Conservation (phyloP, 352 stramenopile genomes). For the Pythium brassicae region DNA sequence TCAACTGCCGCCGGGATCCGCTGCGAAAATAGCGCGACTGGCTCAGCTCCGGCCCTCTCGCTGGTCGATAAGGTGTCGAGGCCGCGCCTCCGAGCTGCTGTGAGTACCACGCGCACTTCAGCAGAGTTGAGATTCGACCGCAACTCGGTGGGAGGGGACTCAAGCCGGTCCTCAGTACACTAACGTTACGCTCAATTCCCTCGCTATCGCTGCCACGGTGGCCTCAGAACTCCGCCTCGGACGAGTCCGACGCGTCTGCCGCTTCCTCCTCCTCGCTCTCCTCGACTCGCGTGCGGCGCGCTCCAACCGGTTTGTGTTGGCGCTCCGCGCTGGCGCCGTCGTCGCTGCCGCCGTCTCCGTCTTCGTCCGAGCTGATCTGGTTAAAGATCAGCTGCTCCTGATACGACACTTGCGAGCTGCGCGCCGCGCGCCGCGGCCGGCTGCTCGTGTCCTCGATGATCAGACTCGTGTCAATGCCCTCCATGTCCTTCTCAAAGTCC, state of each 20-base stretch:
- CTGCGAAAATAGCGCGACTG: not conserved
- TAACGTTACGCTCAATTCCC: not conserved
- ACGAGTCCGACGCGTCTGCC: conserved; percentile 20
- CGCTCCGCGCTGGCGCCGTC: conserved; percentile 8
- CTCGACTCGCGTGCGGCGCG: conserved; percentile 6
- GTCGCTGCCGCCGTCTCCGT: conserved; percentile 25
- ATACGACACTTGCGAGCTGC: conserved; percentile 5
- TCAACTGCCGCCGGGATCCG: not conserved
- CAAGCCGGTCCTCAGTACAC: too few relatives aligned
- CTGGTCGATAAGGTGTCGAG: not conserved
- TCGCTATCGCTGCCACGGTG: not conserved
- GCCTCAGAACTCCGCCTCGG: conserved; percentile 32
- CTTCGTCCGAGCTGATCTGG: conserved; percentile 20
- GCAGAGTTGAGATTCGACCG: not conserved
- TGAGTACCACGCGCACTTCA: too few relatives aligned
- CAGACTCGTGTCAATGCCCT: conserved; percentile 77
- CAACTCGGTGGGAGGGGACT: too few relatives aligned
- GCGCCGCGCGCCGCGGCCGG: conserved; percentile 5
- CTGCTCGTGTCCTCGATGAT: conserved; percentile 48
- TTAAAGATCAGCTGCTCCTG: conserved; percentile 6
- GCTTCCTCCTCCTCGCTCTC: conserved; percentile 10
- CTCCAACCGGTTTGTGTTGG: conserved; percentile 10
- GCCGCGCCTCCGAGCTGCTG: too few relatives aligned
- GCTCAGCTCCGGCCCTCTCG: too few relatives aligned
- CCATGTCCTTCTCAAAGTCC: conserved; percentile 63